These are phyloP conservation scores for Remersonia thermophila DNA, from an alignment of 2,329 filamentous ascomycete species.

Conservation along the genomic window DNA sequence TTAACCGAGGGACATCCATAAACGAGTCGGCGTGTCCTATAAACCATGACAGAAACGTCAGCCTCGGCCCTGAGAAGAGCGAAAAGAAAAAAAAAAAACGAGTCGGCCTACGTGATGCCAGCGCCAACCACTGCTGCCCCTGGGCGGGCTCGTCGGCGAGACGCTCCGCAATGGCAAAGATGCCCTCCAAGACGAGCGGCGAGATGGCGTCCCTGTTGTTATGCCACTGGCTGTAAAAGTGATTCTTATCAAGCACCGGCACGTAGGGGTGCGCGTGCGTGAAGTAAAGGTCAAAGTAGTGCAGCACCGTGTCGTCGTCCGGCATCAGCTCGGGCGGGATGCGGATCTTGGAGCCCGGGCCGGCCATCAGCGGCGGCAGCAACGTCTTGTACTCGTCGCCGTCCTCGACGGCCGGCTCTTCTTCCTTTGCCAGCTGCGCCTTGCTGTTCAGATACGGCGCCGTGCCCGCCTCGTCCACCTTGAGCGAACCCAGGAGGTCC, in stretches of 20 bases:
- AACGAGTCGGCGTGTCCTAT: constrained; percentile 86
- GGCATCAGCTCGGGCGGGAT: constrained; percentile 94
- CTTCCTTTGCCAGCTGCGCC: constrained; percentile 32
- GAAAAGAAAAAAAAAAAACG: too few relatives aligned
- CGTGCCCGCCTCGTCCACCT: constrained; percentile 80
- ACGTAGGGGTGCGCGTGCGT: constrained; percentile 83
- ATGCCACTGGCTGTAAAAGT: constrained; percentile 85
- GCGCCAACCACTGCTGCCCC: constrained; percentile 83
- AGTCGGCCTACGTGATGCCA: constrained; percentile 58
- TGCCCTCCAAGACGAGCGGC: constrained; percentile 74
- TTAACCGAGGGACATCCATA: constrained; percentile 80
- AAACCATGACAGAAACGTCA: constrained; percentile 16
- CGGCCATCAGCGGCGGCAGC: constrained; percentile 54
- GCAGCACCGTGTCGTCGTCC: constrained; percentile 63
- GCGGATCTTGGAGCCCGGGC: constrained; percentile 64
- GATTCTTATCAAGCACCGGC: constrained; percentile 69
- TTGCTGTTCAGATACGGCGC: constrained; percentile 74
- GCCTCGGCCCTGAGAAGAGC: constrained; percentile 8
- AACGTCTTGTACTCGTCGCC: constrained; percentile 60
- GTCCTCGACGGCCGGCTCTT: constrained; percentile 55
- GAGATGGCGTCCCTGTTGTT: constrained; percentile 74
- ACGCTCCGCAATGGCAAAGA: constrained; percentile 80
- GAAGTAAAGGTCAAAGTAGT: constrained; percentile 88
- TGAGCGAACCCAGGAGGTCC: constrained; percentile 73
- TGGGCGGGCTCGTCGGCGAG: constrained; percentile 73